A percentile compares a stretch with the other conserved stretches of the same genome.
Conservation (phyloP, 2,329 filamentous ascomycete genomes). For the Hypoxylon sp. region DNA sequence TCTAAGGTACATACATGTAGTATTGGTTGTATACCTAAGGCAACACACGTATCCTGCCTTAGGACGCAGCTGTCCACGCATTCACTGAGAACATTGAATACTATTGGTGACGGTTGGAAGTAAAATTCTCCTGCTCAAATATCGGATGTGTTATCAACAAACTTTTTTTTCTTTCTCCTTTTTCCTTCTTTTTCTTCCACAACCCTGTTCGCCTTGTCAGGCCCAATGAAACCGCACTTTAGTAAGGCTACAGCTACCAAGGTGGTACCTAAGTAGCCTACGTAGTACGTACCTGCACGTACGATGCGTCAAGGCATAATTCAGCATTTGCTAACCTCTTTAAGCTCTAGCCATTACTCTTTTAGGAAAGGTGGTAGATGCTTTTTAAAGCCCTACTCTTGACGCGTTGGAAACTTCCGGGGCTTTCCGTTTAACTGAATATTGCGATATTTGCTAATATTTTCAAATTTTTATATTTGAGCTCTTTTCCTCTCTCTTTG, state of each 20-base stretch:
- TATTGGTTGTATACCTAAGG: background rate
- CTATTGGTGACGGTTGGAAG: constrained; percentile 1
- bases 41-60: constrained; percentile 10
- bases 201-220: constrained; percentile 23
- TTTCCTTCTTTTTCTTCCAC: constrained; percentile 10
- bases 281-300: background rate
- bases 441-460: background rate
- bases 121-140: constrained; percentile 19
- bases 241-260: constrained; percentile 33
- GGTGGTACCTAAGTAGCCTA: constrained; percentile 13
- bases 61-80: constrained; percentile 9
- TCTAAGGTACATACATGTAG: constrained; percentile 3
- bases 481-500: background rate
- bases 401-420: background rate
- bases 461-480: background rate
- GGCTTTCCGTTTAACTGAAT: constrained; percentile 4
- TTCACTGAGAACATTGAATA: background rate
- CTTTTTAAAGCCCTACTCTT: constrained; percentile 1
- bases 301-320: constrained; percentile 14
- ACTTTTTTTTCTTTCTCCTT: constrained; percentile 21
- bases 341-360: background rate
- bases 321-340: constrained; percentile 1
- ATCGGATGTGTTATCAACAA: constrained; percentile 22
- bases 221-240: constrained; percentile 35
- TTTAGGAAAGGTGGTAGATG: background rate